These are phyloP conservation scores for Agapanthus africanus DNA, from an alignment of 106 monocot species.

Conservation along the genomic window DNA sequence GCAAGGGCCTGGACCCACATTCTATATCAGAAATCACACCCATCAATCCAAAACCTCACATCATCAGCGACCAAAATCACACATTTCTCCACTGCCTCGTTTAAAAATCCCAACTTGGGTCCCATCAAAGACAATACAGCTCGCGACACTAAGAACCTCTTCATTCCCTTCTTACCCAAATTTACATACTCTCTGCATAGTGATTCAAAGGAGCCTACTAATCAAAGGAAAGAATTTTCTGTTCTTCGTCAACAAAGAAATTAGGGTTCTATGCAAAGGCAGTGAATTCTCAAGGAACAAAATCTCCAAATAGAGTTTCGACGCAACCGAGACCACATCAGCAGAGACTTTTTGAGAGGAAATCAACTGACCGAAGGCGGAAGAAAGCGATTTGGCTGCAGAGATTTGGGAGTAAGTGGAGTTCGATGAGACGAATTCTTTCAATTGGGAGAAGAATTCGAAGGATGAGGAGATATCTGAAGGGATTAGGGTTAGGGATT, in stretches of 20 bases:
- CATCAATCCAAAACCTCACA: slow-evolving; percentile 44
- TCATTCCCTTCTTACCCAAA: slow-evolving; percentile 30
- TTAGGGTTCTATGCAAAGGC: slow-evolving; percentile 85
- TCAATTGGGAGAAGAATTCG: slow-evolving; percentile 42
- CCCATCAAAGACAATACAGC: slow-evolving; percentile 70
- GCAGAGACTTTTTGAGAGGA: slow-evolving; percentile 16
- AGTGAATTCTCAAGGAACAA: slow-evolving; percentile 94
- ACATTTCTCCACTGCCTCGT: slow-evolving; percentile 59
- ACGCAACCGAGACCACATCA: slow-evolving; percentile 19
- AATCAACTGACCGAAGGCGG: slow-evolving; percentile 49
- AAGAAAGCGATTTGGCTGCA: slow-evolving; percentile 57
- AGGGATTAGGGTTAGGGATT: slow-evolving; percentile 30
- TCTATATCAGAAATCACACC: slow-evolving; percentile 44
- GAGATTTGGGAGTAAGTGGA: slow-evolving; percentile 75
- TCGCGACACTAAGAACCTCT: slow-evolving; percentile 61
- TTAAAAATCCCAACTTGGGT: slow-evolving; percentile 82
- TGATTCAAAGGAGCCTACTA: slow-evolving; percentile 32
- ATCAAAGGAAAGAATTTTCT: slow-evolving; percentile 37
- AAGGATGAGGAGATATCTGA: slow-evolving; percentile 11
- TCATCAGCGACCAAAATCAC: slow-evolving; percentile 50
- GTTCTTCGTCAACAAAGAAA: slow-evolving; percentile 66
- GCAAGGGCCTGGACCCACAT: slow-evolving; percentile 64
- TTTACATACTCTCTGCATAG: slow-evolving; percentile 57
- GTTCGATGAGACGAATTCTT: slow-evolving; percentile 36
- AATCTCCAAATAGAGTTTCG: slow-evolving; percentile 58